These are phyloP conservation scores for Astragalus glycyphyllos DNA, from an alignment of 306 rosid genomes.

Conservation along the genomic window DNA sequence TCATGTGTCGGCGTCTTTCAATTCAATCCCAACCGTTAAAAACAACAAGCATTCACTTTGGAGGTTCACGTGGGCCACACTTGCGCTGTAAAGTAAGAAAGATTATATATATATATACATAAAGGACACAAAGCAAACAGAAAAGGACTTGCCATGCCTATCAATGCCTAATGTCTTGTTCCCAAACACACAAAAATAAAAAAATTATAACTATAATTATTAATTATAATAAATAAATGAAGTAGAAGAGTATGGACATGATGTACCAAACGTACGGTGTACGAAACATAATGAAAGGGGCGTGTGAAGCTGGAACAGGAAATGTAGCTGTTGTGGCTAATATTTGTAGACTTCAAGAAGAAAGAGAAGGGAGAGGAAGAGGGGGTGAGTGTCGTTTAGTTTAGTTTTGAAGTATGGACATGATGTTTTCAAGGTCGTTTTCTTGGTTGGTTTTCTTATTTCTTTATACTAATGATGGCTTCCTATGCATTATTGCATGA, in stretches of 20 bases:
- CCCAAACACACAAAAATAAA: background rate
- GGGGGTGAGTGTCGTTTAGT: constrained; percentile 33
- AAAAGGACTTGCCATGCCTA: constrained; percentile 35
- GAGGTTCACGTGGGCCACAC: constrained; percentile 50
- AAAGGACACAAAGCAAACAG: constrained; percentile 36
- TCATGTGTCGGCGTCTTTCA: constrained; percentile 42
- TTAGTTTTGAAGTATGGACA: constrained; percentile 21
- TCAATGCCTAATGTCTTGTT: constrained; percentile 27
- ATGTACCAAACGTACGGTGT: constrained; percentile 47
- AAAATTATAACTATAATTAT: background rate
- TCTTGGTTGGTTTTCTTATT: constrained; percentile 34
- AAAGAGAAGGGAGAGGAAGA: background rate
- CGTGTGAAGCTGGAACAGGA: constrained; percentile 14
- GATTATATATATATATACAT: background rate
- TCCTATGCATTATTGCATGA: constrained; percentile 41
- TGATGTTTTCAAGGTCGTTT: constrained; percentile 40
- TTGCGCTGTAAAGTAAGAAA: constrained; percentile 49
- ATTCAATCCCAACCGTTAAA: constrained; percentile 36
- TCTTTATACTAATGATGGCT: constrained; percentile 38
- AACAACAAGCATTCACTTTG: constrained; percentile 25
- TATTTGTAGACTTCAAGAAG: constrained; percentile 8
- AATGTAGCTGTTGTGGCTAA: constrained; percentile 38
- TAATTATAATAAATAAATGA: background rate
- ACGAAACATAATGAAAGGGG: constrained; percentile 32
- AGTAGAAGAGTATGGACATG: background rate